Percentiles rank a stretch among this genome's conserved stretches.
phyloP scores from a whole-genome alignment of 306 rosid species.

The Prunus armeniaca region DNA sequence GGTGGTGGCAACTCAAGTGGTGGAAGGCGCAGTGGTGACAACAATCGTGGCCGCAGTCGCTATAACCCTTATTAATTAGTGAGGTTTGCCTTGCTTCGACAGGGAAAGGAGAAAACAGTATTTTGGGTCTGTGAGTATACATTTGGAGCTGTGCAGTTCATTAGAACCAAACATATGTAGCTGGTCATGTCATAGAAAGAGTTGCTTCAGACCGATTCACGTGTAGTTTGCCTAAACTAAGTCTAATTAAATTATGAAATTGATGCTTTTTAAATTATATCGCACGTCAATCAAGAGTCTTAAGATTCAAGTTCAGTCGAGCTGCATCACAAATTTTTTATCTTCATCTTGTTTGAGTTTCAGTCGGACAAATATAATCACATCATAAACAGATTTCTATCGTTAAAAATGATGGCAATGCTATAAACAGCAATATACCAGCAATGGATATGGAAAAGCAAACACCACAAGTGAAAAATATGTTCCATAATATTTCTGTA shows the following conservation, averaged over 20 bases:
- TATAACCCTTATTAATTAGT: conserved; percentile 54
- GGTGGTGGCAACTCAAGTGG: conserved; percentile 45
- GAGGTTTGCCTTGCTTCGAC: neutral
- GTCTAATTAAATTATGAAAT: neutral
- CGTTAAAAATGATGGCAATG: neutral
- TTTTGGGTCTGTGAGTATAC: neutral
- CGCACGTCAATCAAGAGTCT: neutral
- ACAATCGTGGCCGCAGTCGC: conserved; percentile 46
- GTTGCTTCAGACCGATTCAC: neutral
- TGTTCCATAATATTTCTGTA: no score
- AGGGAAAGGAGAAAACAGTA: neutral
- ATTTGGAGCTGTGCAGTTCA: neutral
- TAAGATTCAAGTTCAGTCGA: no score
- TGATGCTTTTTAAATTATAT: neutral
- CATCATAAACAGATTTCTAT: neutral
- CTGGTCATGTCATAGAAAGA: neutral
- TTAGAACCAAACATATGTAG: neutral
- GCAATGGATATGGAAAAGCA: no score
- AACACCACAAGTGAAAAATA: no score
- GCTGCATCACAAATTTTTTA: neutral
- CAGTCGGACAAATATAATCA: neutral
- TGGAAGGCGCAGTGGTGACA: conserved; percentile 42
- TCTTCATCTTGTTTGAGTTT: neutral
- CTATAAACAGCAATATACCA: no score
- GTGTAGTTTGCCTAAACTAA: neutral